Evolutionary conservation across 208 protist species (phyloP), one percentile per base, ranked within the genome.

Genomic region (Trypanosomatidae sp.): DNA sequence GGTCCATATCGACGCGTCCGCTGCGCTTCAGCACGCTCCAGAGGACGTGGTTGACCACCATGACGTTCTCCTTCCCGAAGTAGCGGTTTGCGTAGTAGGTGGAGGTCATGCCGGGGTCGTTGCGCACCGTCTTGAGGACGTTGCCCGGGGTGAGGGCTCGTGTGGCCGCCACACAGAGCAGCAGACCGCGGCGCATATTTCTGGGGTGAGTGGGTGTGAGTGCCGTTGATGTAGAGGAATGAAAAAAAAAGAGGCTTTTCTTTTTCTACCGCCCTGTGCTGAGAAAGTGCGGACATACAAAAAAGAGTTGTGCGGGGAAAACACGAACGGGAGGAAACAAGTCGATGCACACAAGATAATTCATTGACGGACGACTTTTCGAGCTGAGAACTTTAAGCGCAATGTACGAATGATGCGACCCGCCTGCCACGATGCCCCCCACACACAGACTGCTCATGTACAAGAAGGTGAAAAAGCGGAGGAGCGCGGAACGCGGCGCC

Each of bases 1-100:
- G 86, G 68, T 94, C 87, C 62, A 91, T 76, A 2, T 82, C 82
- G 3, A 96, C 89, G 71, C 91, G 88, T n/a, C 90, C 90, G 73
- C 83, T 68, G 4, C 84, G 77, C 80, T 96, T 96, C 73, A 96
- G 74, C 46, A 95, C 82, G 19, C 76, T 71, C 90, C 92, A 96
- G 43, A 95, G 82, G 10, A 92, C 46, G 66, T 91, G 89, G 59
- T 89, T 89, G 28, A 96, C 76, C 64, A 82, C 74, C 83, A 88
- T 92, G 10, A 76, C 67, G 13, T 83, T 84, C 5, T 90, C 85
- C 8, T 73, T 77, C 30, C 67, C 87, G 76, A 93, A 96, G 76
- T 96, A 96, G 60, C 92, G 88, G 56, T 94, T 96, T 33, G 90
- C 90, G 77, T 96, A 96, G 81, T 96, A 96, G 2, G 62, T 52